Evolutionary conservation across 345 rosid genomes (phyloP).

Genomic region (Lumnitzera littorea): DNA sequence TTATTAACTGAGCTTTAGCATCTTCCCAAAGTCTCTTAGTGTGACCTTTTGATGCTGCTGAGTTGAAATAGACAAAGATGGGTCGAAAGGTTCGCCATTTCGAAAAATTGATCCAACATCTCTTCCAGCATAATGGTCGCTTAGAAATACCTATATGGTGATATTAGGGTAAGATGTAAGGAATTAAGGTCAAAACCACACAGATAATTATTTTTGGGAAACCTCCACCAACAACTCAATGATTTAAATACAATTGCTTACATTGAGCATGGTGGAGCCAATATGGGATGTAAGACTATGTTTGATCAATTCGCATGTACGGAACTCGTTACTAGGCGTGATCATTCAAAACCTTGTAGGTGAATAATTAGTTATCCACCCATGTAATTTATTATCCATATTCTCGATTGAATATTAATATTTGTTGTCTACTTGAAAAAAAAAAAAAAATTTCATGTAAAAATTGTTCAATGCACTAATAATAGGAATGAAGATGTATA

Average conservation of each 20-base stretch:
- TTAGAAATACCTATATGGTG: conserved; percentile 24
- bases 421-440: conserved; percentile 33
- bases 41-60: conserved; percentile 3
- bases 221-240: too few relatives aligned
- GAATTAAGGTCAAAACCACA: background rate
- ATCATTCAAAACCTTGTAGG: conserved; percentile 35
- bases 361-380: conserved; percentile 28
- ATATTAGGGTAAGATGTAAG: background rate
- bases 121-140: conserved; percentile 30
- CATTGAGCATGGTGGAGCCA: conserved; percentile 28
- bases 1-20: conserved; percentile 27
- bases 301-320: conserved; percentile 23
- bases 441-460: too few relatives aligned
- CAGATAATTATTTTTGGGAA: too few relatives aligned
- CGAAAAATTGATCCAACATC: conserved; percentile 11
- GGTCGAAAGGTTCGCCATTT: conserved; percentile 32
- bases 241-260: conserved; percentile 5
- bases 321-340: conserved; percentile 27
- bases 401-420: conserved; percentile 29
- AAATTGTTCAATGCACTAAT: too few relatives aligned
- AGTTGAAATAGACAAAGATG: conserved; percentile 27
- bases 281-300: conserved; percentile 25
- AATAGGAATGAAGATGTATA: too few relatives aligned
- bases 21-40: conserved; percentile 24
- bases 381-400: conserved; percentile 26